Percentiles rank a stretch among this genome's conserved stretches.
These are phyloP conservation scores for Leishmania tarentolae DNA, from an alignment of 208 protist species.

Conservation along the genomic window DNA sequence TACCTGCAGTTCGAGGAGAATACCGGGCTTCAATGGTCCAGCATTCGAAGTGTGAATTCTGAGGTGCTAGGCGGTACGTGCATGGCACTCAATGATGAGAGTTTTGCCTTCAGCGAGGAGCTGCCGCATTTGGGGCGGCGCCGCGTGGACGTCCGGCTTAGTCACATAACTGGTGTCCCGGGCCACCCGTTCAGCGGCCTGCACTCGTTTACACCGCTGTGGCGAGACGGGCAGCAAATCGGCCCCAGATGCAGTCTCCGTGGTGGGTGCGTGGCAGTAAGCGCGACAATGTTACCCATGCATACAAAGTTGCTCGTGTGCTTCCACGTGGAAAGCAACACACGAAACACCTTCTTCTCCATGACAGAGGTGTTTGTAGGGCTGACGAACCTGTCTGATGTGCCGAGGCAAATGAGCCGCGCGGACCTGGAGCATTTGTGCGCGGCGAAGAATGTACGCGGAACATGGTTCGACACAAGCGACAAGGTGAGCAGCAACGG, in stretches of 20 bases:
- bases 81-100: conserved; percentile 54
- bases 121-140: conserved; percentile 46
- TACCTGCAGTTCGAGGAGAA: conserved; percentile 86
- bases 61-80: conserved; percentile 46
- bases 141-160: conserved; percentile 65
- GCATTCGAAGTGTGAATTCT: conserved; percentile 72
- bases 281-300: conserved; percentile 60
- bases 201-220: conserved; percentile 69
- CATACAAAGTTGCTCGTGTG: conserved; percentile 64
- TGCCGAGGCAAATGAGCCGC: conserved; percentile 40
- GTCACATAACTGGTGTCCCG: conserved; percentile 68
- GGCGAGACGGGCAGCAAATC: conserved; percentile 55
- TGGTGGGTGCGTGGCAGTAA: conserved; percentile 63
- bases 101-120: conserved; percentile 65
- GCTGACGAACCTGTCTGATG: conserved; percentile 59
- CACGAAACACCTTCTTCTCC: conserved; percentile 34
- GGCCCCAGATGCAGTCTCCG: conserved; percentile 37
- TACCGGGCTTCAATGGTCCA: conserved; percentile 61
- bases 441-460: conserved; percentile 69
- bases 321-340: conserved; percentile 37
- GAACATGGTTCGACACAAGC: conserved; percentile 77
- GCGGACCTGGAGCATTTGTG: conserved; percentile 68
- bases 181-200: conserved; percentile 83
- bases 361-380: conserved; percentile 76
- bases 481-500: conserved; percentile 51